Conservation (phyloP, 306 rosid genomes). For the Spatholobus suberectus region DNA sequence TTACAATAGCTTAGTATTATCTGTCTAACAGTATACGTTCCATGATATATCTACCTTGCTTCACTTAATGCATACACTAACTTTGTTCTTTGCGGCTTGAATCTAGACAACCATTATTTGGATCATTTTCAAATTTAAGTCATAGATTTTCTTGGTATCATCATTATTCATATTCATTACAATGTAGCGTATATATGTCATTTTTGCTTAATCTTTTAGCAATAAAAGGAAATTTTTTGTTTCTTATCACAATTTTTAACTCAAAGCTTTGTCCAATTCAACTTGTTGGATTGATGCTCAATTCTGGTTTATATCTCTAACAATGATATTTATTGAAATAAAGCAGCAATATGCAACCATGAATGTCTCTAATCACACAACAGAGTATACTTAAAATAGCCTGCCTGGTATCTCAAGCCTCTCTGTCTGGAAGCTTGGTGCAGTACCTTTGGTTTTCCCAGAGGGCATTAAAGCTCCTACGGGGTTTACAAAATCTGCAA, state of each 20-base stretch:
- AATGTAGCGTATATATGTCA: neutral
- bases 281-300: neutral
- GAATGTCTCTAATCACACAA: neutral
- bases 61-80: neutral
- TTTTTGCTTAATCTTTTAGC: neutral
- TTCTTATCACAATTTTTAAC: neutral
- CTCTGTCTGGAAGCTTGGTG: no score
- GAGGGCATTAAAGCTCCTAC: no score
- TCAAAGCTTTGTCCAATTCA: neutral
- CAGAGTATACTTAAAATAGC: neutral
- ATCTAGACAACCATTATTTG: neutral
- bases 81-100: neutral
- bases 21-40: no score
- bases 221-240: neutral
- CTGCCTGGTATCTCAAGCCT: no score
- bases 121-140: neutral
- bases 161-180: neutral
- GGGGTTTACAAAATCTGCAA: no score
- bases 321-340: constrained; percentile 14
- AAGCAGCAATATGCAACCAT: constrained; percentile 5
- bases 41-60: neutral
- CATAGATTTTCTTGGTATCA: neutral
- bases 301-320: neutral
- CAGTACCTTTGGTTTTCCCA: no score
- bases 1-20: no score